Percentiles rank a stretch among this genome's conserved stretches.
Evolutionary conservation across 495 filamentous ascomycete genomes (phyloP).

Genomic region (Penicillium ucsense): DNA sequence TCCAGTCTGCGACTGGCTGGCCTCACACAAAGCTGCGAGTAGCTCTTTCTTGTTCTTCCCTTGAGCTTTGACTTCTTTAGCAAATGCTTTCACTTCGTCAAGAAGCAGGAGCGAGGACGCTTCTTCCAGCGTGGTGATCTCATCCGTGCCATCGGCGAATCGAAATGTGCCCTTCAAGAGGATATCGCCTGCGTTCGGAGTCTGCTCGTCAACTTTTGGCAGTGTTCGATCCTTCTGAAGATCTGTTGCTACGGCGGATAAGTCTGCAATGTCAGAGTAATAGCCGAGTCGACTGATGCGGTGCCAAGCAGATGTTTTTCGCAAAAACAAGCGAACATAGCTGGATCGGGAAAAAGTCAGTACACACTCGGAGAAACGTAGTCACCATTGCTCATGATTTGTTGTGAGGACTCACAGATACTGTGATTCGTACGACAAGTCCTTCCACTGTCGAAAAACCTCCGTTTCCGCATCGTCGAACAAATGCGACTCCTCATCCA

Average conservation of each 20-base stretch:
- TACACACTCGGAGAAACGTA: neutral
- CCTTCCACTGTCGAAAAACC: constrained; percentile 69
- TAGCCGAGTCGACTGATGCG: constrained; percentile 68
- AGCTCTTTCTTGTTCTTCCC: constrained; percentile 87
- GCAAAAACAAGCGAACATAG: constrained; percentile 88
- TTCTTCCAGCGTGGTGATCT: constrained; percentile 74
- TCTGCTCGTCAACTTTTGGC: constrained; percentile 28
- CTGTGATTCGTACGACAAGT: constrained; percentile 74
- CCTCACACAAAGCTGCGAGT: constrained; percentile 55
- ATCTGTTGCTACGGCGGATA: constrained; percentile 50
- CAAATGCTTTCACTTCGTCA: constrained; percentile 77
- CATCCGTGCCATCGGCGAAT: constrained; percentile 71
- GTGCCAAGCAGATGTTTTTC: constrained; percentile 93
- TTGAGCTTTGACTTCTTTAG: constrained; percentile 77
- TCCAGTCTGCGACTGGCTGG: constrained; percentile 63
- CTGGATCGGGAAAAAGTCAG: constrained; percentile 19
- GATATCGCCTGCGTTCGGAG: constrained; percentile 35
- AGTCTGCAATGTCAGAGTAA: constrained; percentile 71
- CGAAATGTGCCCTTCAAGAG: constrained; percentile 38
- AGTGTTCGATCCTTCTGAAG: constrained; percentile 39
- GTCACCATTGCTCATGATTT: neutral
- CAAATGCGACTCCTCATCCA: constrained; percentile 80
- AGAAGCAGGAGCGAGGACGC: constrained; percentile 69
- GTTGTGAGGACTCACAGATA: constrained; percentile 57
- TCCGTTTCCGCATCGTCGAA: constrained; percentile 72